phyloP scores from a whole-genome alignment of 1,284 basidiomycete genomes.

The Boletus sp. region DNA sequence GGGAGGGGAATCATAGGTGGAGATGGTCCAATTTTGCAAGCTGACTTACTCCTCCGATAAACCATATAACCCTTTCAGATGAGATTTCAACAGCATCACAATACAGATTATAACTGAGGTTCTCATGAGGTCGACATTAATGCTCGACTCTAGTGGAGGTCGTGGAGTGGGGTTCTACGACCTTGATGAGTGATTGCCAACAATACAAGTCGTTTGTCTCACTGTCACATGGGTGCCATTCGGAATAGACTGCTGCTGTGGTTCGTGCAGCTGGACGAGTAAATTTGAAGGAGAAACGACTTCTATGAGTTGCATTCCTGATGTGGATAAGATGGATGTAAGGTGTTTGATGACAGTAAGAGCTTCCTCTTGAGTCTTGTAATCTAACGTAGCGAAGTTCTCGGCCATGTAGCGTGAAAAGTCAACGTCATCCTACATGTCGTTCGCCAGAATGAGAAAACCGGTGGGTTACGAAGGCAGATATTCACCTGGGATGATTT shows the following conservation, averaged over 20 bases:
- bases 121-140: conserved; percentile 47
- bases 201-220: not conserved
- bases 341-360: conserved; percentile 81
- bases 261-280: conserved; percentile 53
- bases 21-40: conserved; percentile 1
- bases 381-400: conserved; percentile 88
- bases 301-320: conserved; percentile 78
- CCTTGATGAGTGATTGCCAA: conserved; percentile 2
- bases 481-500: conserved; percentile 44
- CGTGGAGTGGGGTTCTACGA: conserved; percentile 9
- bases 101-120: conserved; percentile 75
- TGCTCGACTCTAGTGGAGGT: conserved; percentile 6
- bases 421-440: conserved; percentile 67
- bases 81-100: conserved; percentile 78
- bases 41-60: conserved; percentile 78
- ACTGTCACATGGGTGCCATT: conserved; percentile 14
- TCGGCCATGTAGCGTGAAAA: conserved; percentile 92
- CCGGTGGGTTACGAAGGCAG: not conserved
- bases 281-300: conserved; percentile 64
- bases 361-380: conserved; percentile 92
- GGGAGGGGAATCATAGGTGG: not conserved
- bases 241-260: conserved; percentile 17
- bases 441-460: not conserved
- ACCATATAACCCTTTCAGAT: conserved; percentile 77
- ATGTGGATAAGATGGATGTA: conserved; percentile 77